Conservation (phyloP, 2,329 filamentous ascomycete genomes). For the Ophiocordyceps unilateralis region DNA sequence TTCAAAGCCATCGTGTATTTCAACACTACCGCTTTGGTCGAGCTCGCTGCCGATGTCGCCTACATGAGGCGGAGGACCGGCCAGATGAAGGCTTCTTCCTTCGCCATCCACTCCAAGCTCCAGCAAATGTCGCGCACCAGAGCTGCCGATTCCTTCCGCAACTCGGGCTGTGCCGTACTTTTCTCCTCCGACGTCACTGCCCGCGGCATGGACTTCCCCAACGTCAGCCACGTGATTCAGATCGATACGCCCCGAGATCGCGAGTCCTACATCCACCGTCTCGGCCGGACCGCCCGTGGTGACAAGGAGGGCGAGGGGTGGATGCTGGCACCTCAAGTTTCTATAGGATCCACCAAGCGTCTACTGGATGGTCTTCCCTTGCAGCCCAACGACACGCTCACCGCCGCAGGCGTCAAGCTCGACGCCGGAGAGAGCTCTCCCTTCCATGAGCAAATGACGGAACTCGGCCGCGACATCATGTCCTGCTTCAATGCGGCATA, state of each 20-base stretch:
- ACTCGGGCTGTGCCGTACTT: slow-evolving; percentile 42
- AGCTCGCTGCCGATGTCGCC: slow-evolving; percentile 40
- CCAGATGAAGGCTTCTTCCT: slow-evolving; percentile 17
- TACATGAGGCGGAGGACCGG: slow-evolving; percentile 22
- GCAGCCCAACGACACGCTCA: slow-evolving; percentile 32
- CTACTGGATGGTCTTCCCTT: slow-evolving; percentile 44
- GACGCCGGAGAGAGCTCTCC: slow-evolving; percentile 29
- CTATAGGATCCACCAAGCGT: slow-evolving; percentile 27
- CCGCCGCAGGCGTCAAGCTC: slow-evolving; percentile 33
- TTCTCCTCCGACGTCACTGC: slow-evolving; percentile 69
- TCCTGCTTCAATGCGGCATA: slow-evolving; percentile 27
- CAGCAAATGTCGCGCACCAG: slow-evolving; percentile 51
- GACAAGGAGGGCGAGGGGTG: slow-evolving; percentile 57
- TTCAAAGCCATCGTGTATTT: slow-evolving; percentile 98
- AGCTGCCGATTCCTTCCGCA: slow-evolving; percentile 56
- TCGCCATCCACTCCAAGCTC: slow-evolving; percentile 66
- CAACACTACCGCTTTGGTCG: slow-evolving; percentile 58
- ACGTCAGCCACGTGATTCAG: slow-evolving; percentile 67
- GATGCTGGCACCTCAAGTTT: slow-evolving; percentile 41
- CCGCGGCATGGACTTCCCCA: slow-evolving; percentile 68
- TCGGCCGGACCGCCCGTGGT: slow-evolving; percentile 62
- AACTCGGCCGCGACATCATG: slow-evolving; percentile 23
- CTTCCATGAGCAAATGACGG: slow-evolving; percentile 24
- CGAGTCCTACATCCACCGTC: slow-evolving; percentile 60
- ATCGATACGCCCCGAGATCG: slow-evolving; percentile 45